phyloP scores from a whole-genome alignment of 495 filamentous ascomycete species.

The Corynascus novoguineensis region DNA sequence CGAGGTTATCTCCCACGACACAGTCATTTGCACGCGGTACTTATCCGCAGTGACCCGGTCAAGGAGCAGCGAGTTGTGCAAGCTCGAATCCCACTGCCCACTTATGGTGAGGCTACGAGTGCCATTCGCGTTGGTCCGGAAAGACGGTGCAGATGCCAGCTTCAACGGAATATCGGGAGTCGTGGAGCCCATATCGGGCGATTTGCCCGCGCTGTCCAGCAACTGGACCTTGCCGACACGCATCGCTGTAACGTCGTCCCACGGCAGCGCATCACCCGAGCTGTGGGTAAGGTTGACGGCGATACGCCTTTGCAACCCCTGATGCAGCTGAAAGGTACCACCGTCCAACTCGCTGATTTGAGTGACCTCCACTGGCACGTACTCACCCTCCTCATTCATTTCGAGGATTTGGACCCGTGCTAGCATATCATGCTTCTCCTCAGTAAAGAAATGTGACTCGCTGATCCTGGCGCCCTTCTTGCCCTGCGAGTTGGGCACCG shows the following conservation, averaged over 20 bases:
- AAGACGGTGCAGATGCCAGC: slow-evolving; percentile 64
- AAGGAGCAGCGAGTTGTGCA: slow-evolving; percentile 82
- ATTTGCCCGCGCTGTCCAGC: slow-evolving; percentile 77
- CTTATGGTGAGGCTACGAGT: slow-evolving; percentile 80
- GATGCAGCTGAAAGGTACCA: slow-evolving; percentile 89
- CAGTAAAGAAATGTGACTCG: slow-evolving; percentile 85
- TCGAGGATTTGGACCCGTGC: slow-evolving; percentile 82
- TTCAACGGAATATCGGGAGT: slow-evolving; percentile 71
- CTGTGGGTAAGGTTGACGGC: slow-evolving; percentile 81
- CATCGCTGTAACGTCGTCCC: slow-evolving; percentile 71
- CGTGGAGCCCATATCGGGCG: slow-evolving; percentile 66
- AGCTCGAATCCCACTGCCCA: slow-evolving; percentile 94
- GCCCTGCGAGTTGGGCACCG: slow-evolving; percentile 45
- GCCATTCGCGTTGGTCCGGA: slow-evolving; percentile 80
- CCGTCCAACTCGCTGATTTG: slow-evolving; percentile 75
- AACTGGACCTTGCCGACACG: slow-evolving; percentile 75
- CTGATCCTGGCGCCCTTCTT: slow-evolving; percentile 71
- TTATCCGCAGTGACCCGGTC: slow-evolving; percentile 86
- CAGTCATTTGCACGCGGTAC: slow-evolving; percentile 80
- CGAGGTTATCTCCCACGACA: slow-evolving; percentile 77
- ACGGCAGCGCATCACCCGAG: slow-evolving; percentile 79
- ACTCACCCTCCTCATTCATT: slow-evolving; percentile 82
- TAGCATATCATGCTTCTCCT: slow-evolving; percentile 92
- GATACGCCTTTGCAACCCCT: slow-evolving; percentile 87
- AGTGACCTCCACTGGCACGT: slow-evolving; percentile 85